Base-by-base conservation (phyloP, 1,139 yeast genomes). In the Tardiomyces digboiensis region DNA sequence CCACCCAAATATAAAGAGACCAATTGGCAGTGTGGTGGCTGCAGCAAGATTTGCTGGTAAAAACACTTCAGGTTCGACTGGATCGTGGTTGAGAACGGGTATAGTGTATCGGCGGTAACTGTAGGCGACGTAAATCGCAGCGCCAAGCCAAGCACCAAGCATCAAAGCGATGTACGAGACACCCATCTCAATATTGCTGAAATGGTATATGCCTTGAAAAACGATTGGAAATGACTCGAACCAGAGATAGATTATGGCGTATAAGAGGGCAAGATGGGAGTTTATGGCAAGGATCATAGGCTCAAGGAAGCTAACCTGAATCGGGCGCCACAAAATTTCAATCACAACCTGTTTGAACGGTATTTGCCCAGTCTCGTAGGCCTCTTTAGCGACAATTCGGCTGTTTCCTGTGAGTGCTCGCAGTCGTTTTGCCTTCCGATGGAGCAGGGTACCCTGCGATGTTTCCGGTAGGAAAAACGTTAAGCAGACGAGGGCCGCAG, bases 221-320 rank as follows among this genome's bases (percentile, higher is more conserved):
- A 84, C 75, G 47, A 81, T 71, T 19, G 91, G 91, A 59, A 71
- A 76, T 0, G 96, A 96, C 66, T 85, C 85, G 78, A 89, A 86
- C 69, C 88, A 87, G 45, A 95, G 94, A 62, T 88, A 89, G 47
- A 89, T 72, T 52, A 88, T 71, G 21, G 96, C 85, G 68, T 89
- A 88, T 57, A 88, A 82, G 60, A 89, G 75, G 44, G 95, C 84
- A 59, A 88, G 94, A 65, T 86, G 89, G 49, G 78, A 76, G 57
- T 96, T 85, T 63, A 88, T 75, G 54, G 85, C 67, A 50, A 80
- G 88, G 55, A 89, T 74, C 26, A 88, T 94, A 7, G 94, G 91
- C 64, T 88, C 97, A 23, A 47, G 45, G n/a, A 60, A 23, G 10
- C 71, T 49, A 26, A 64, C 52, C 63, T 53, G 72, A 64, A 59